Evolutionary conservation across 768 basidiomycete genomes (phyloP).

Genomic region (Hericium erinaceus): DNA sequence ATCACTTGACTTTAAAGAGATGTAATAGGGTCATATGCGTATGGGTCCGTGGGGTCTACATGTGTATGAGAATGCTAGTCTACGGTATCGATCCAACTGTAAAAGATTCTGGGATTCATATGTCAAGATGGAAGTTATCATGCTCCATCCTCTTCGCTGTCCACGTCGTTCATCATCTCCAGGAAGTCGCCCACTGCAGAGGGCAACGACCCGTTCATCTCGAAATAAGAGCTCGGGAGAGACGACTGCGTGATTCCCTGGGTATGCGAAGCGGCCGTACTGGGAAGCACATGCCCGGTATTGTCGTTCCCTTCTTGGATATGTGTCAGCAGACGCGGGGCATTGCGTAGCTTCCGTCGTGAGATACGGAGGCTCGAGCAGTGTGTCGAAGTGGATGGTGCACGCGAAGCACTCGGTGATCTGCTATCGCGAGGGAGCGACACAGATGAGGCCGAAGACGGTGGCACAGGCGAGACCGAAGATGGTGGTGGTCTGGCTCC

Average conservation of each 20-base stretch:
- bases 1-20: not conserved
- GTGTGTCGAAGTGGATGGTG: not conserved
- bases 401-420: too few species aligned
- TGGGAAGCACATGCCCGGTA: too few species aligned
- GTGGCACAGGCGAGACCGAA: too few species aligned
- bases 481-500: too few species aligned
- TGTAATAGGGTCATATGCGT: not conserved
- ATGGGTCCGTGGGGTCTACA: too few species aligned
- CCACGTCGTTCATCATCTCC: not conserved
- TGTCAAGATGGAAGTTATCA: not conserved
- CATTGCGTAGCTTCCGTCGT: not conserved
- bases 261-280: not conserved
- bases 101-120: not conserved
- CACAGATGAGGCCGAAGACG: too few species aligned
- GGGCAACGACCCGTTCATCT: not conserved
- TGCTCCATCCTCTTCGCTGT: not conserved
- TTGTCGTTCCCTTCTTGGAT: not conserved
- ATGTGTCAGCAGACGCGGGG: not conserved
- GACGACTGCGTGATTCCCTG: not conserved
- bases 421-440: too few species aligned
- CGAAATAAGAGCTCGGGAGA: not conserved
- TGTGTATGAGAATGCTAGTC: not conserved
- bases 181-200: constrained; percentile 2
- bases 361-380: not conserved
- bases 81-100: not conserved